Percentiles rank a stretch among this genome's conserved stretches.
Conservation (phyloP, 768 basidiomycete species). For the Russula dissimulans region DNA sequence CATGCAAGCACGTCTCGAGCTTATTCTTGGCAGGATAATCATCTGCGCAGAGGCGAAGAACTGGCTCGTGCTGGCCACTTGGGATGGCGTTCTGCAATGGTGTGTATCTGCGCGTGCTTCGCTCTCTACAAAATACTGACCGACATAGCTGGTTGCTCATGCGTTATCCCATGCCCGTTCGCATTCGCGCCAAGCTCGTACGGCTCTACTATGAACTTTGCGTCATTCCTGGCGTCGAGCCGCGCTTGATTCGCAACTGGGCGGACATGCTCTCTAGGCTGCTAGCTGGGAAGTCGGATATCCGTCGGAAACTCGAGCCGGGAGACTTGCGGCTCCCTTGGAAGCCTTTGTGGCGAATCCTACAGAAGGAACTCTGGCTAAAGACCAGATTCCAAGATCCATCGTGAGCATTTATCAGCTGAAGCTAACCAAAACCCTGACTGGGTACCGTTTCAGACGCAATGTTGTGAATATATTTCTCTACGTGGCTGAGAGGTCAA, state of each 20-base stretch:
- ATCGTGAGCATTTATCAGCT: slow-evolving; percentile 35
- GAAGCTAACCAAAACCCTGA: slow-evolving; percentile 2
- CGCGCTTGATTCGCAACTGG: slow-evolving; percentile 63
- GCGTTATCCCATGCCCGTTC: slow-evolving; percentile 66
- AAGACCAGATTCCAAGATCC: slow-evolving; percentile 53
- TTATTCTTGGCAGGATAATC: slow-evolving; percentile 58
- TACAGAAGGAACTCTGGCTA: slow-evolving; percentile 69
- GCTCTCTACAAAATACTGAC: background rate
- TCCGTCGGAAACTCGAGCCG: slow-evolving; percentile 56
- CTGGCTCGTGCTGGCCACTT: slow-evolving; percentile 64
- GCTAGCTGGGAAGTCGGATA: slow-evolving; percentile 54
- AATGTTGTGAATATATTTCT: slow-evolving; percentile 64
- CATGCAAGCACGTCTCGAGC: slow-evolving; percentile 62
- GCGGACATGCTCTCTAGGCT: slow-evolving; percentile 70
- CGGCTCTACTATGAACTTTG: slow-evolving; percentile 73
- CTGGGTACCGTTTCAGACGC: slow-evolving; percentile 26
- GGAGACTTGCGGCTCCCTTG: slow-evolving; percentile 63
- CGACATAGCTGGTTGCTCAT: slow-evolving; percentile 62
- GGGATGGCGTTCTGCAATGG: slow-evolving; percentile 80
- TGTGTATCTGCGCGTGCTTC: slow-evolving; percentile 23
- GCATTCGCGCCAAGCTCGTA: slow-evolving; percentile 63
- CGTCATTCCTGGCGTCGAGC: slow-evolving; percentile 66
- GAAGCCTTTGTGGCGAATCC: slow-evolving; percentile 64
- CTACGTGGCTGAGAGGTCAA: slow-evolving; percentile 64
- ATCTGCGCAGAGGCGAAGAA: slow-evolving; percentile 67